Evolutionary conservation across 306 rosid species (phyloP).

Genomic region (Prosopis cineraria): DNA sequence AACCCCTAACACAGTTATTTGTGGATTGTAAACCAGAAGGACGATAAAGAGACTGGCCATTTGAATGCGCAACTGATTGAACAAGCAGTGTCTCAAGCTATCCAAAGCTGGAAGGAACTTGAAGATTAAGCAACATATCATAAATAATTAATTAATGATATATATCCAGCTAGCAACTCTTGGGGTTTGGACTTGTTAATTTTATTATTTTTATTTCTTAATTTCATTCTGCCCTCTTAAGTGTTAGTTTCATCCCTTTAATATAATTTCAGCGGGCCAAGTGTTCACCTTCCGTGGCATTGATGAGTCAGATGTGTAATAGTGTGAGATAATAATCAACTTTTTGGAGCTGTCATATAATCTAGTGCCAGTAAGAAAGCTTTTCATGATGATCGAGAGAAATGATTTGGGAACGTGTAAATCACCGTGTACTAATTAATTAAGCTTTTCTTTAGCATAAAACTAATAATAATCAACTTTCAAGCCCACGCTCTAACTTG

Average conservation of each 20-base stretch:
- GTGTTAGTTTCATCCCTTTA: neutral
- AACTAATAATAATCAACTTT: neutral
- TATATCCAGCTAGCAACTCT: slow-evolving; percentile 5
- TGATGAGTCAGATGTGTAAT: neutral
- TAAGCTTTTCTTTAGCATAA: too few relatives aligned
- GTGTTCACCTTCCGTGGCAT: neutral
- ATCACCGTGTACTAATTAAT: neutral
- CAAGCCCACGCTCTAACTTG: neutral
- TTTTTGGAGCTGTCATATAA: neutral
- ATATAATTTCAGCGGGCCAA: neutral
- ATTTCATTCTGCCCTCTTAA: neutral
- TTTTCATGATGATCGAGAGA: neutral
- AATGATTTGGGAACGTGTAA: neutral
- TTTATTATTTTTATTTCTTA: slow-evolving; percentile 2
- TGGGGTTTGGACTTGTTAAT: neutral
- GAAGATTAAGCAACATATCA: slow-evolving; percentile 19
- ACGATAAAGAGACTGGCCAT: slow-evolving; percentile 32
- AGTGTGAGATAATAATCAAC: neutral
- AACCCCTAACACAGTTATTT: slow-evolving; percentile 12
- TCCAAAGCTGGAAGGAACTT: slow-evolving; percentile 57
- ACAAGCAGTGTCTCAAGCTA: slow-evolving; percentile 58
- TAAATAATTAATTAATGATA: neutral
- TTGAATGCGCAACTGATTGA: slow-evolving; percentile 45
- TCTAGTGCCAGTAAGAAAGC: neutral
- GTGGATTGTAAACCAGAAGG: slow-evolving; percentile 40